Conservation (phyloP, 2,329 filamentous ascomycete genomes). For the Aspergillus melleus region DNA sequence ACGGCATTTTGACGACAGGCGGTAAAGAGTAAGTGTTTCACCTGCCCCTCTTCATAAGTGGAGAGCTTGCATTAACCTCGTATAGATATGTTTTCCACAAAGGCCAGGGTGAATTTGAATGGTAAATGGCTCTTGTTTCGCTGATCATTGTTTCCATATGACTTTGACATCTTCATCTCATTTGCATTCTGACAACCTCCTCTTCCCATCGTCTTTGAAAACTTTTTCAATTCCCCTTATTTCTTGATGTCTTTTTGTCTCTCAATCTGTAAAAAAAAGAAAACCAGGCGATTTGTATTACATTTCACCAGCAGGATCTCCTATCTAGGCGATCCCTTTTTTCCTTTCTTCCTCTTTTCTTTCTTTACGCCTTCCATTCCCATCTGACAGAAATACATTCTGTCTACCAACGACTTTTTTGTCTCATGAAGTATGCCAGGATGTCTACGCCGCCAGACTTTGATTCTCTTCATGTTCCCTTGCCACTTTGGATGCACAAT, state of each 20-base stretch:
- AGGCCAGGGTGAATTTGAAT: constrained; percentile 95
- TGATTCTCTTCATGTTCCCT: constrained; percentile 8
- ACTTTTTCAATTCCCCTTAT: not conserved
- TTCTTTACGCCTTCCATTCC: constrained; percentile 4
- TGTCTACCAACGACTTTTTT: constrained; percentile 1
- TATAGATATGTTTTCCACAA: constrained; percentile 90
- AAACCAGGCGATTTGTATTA: not conserved
- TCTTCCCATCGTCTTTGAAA: not conserved
- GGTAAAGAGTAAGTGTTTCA: constrained; percentile 72
- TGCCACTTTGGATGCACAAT: constrained; percentile 17
- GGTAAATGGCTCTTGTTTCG: constrained; percentile 57
- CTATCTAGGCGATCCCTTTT: not conserved
- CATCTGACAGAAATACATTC: constrained; percentile 3
- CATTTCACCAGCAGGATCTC: not conserved
- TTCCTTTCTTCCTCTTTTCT: constrained; percentile 6
- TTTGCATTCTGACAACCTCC: constrained; percentile 1
- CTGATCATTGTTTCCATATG: not conserved
- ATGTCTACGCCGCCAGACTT: constrained; percentile 8
- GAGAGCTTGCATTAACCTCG: constrained; percentile 25
- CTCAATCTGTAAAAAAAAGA: not conserved
- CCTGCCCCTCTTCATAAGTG: not conserved
- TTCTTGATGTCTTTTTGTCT: not conserved
- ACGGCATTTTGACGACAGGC: constrained; percentile 89
- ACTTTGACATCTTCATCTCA: not conserved
- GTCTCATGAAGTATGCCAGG: constrained; percentile 8